Base-by-base conservation (phyloP, 768 basidiomycete species). In the Lyophyllum atratum region DNA sequence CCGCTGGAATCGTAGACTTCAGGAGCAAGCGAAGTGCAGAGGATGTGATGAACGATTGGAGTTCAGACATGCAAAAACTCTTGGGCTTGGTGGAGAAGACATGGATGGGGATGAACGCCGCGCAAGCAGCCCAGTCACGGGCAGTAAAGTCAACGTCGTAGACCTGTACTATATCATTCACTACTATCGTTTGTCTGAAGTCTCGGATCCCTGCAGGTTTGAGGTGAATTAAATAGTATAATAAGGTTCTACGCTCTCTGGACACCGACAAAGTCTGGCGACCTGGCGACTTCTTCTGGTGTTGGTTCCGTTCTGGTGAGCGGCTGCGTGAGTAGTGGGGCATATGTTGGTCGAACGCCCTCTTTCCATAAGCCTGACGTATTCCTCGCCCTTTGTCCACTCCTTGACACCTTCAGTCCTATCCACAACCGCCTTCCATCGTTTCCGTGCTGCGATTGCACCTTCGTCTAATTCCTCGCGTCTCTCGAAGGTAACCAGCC, bases 11-110 rank as follows among this genome's bases (percentile, higher is more conserved):
- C 53, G 85, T 99, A 54, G 89, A 80, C 68, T 99, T 99, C 80
- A 85, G 86, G 64, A 84, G 81, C 64, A 90, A 89, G 73, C 85
- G 86, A 62, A 87, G 81, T 53, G 84, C 92, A 1, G 95, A 98
- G 68, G 94, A 97, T 65, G 89, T 94, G 5, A 89, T 99, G 88
- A 98, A 98, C 68, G 93, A 93, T 59, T 99, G 97, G 96, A 95
- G 93, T 73, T 91, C 87, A 21, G 95, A 98, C 67, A 93, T 99
- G 84, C 91, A 89, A 66, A 94, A 90, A 74, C 75, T 99, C 66
- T 79, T 99, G 58, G 84, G 90, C 17, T 74, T 97, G 40, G 92
- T 95, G 14, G 97, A 99, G 77, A 98, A 98, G 84, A 94, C 93
- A n/a, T 97, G 95, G 92, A 94, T 94, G 92, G 90, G 89, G 34